These are phyloP conservation scores for Cerrena zonata DNA, from an alignment of 1,284 basidiomycete species.

Conservation along the genomic window DNA sequence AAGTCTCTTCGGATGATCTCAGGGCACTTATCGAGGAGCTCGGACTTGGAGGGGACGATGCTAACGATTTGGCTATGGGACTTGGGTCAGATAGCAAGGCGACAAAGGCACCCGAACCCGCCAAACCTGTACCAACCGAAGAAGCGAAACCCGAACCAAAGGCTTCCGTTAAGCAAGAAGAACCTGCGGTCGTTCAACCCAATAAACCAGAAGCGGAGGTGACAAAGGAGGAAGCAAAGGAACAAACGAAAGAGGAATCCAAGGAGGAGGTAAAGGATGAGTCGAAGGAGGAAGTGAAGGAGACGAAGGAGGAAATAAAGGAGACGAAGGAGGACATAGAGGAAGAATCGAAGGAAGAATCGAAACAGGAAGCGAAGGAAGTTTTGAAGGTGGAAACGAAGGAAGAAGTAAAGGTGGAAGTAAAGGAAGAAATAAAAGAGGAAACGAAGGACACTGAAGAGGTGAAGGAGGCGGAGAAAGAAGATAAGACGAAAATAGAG, in stretches of 20 bases:
- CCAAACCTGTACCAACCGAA: background rate
- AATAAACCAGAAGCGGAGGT: slow-evolving; percentile 1
- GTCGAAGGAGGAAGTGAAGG: slow-evolving; percentile 1
- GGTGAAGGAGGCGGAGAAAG: too few species aligned
- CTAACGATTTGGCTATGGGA: slow-evolving; percentile 61
- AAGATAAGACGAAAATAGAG: too few species aligned
- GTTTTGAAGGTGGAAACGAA: slow-evolving; percentile 4
- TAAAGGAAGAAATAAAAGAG: slow-evolving; percentile 1
- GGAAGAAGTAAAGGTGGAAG: slow-evolving; percentile 6
- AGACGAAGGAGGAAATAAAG: slow-evolving; percentile 4
- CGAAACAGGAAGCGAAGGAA: background rate
- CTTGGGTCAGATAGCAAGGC: slow-evolving; percentile 23
- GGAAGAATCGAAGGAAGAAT: slow-evolving; percentile 2
- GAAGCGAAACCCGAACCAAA: background rate
- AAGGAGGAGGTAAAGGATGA: slow-evolving; percentile 3
- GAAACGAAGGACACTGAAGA: background rate
- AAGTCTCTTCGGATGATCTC: slow-evolving; percentile 70
- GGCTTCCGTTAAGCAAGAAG: too few species aligned
- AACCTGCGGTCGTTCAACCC: too few species aligned
- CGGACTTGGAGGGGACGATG: slow-evolving; percentile 67
- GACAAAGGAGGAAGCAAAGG: background rate
- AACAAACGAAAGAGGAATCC: background rate
- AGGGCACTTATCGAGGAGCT: slow-evolving; percentile 62
- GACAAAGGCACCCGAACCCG: background rate
- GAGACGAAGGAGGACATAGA: slow-evolving; percentile 2